A percentile compares a stretch with the other conserved stretches of the same genome.
These are phyloP conservation scores for Lachnellula arida DNA, from an alignment of 2,329 filamentous ascomycete species.

Conservation along the genomic window DNA sequence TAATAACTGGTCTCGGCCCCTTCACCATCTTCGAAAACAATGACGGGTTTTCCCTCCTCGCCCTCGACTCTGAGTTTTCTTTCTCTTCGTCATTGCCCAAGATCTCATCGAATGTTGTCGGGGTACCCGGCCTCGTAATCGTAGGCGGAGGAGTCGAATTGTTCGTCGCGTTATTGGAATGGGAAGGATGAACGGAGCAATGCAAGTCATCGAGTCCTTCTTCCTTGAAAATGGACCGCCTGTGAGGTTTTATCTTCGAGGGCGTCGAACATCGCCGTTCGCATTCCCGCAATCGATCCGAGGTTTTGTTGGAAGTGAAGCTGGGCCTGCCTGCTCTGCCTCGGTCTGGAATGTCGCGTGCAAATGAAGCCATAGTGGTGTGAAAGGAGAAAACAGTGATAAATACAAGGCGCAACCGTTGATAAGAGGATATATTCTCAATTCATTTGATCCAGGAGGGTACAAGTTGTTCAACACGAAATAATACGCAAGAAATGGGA, in stretches of 20 bases:
- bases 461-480: not conserved
- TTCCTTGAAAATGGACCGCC: conserved; percentile 24
- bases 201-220: conserved; percentile 27
- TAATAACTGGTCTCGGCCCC: conserved; percentile 36
- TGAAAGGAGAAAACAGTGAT: not conserved
- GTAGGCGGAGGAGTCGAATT: not conserved
- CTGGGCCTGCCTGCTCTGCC: conserved; percentile 17
- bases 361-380: conserved; percentile 3
- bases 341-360: conserved; percentile 9
- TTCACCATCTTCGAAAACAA: conserved; percentile 22
- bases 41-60: not conserved
- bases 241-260: conserved; percentile 13
- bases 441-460: not conserved
- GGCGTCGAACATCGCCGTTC: conserved; percentile 9
- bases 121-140: not conserved
- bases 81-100: conserved; percentile 3
- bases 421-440: not conserved
- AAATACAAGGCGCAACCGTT: not conserved
- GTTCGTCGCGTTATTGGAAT: conserved; percentile 1
- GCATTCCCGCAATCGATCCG: conserved; percentile 22
- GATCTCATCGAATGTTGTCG: conserved; percentile 8
- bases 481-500: not conserved
- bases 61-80: conserved; percentile 5
- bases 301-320: conserved; percentile 22
- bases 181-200: conserved; percentile 14